Evolutionary conservation across 768 basidiomycete species (phyloP).

Genomic region (Termitomyces sp.): DNA sequence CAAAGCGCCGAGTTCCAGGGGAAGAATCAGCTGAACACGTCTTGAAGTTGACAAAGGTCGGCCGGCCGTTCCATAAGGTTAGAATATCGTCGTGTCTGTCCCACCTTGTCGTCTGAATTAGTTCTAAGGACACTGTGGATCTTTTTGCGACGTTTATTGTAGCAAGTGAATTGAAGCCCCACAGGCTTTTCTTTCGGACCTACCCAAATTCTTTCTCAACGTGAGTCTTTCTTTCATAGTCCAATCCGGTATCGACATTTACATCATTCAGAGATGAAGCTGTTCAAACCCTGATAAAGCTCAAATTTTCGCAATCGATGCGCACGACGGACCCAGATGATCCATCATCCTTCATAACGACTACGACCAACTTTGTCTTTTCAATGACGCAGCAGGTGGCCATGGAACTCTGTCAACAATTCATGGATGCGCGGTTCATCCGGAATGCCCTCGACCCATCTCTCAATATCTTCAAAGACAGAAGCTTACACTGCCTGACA

Average conservation of each 20-base stretch:
- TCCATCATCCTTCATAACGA: constrained; percentile 7
- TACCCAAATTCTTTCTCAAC: constrained; percentile 11
- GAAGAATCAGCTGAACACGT: constrained; percentile 5
- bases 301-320: constrained; percentile 15
- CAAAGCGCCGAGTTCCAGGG: neutral
- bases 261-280: constrained; percentile 10
- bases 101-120: neutral
- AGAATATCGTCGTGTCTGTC: neutral
- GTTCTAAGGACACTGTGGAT: constrained; percentile 10
- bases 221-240: constrained; percentile 3
- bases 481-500: constrained; percentile 60
- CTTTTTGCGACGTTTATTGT: constrained; percentile 13
- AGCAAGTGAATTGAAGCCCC: constrained; percentile 11
- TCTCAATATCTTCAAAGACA: constrained; percentile 57
- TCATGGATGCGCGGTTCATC: constrained; percentile 68
- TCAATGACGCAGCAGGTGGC: constrained; percentile 9
- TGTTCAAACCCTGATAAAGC: constrained; percentile 5
- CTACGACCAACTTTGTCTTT: constrained; percentile 14
- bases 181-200: constrained; percentile 8
- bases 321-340: constrained; percentile 8
- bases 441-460: constrained; percentile 61
- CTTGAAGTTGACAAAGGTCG: constrained; percentile 10
- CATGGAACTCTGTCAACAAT: constrained; percentile 33
- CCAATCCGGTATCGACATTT: neutral
- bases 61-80: constrained; percentile 14